Conservation (phyloP, 2,329 filamentous ascomycete genomes). For the Diaporthe destruens region DNA sequence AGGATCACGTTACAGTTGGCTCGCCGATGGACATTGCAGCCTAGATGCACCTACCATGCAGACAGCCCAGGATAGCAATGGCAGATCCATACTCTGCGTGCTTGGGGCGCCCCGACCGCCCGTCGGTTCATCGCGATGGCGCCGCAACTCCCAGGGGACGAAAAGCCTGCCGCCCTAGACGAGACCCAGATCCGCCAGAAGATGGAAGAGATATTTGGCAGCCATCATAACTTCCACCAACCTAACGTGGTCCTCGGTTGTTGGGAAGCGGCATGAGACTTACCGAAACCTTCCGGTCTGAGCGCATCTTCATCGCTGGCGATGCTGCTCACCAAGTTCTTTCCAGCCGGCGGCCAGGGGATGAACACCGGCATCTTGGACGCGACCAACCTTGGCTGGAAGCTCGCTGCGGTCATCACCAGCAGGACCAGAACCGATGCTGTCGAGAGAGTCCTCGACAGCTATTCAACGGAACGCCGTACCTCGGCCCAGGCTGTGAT, state of each 20-base stretch:
- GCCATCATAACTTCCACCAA: constrained; percentile 13
- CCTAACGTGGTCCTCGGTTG: constrained; percentile 7
- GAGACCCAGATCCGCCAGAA: not conserved
- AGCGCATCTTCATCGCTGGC: constrained; percentile 66
- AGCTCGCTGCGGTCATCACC: constrained; percentile 50
- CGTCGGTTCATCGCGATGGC: not conserved
- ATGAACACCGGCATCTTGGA: constrained; percentile 70
- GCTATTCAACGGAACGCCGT: constrained; percentile 24
- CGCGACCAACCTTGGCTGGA: constrained; percentile 67
- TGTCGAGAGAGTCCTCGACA: constrained; percentile 36
- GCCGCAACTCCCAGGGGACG: not conserved
- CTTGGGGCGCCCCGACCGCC: not conserved
- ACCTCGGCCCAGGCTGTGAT: constrained; percentile 23
- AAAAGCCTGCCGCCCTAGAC: not conserved
- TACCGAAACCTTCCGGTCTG: constrained; percentile 58
- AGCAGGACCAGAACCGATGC: not conserved
- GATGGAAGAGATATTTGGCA: not conserved
- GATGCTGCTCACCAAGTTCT: constrained; percentile 71
- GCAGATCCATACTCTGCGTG: not conserved
- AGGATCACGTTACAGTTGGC: constrained; percentile 53
- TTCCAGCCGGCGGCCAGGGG: constrained; percentile 67
- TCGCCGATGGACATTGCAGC: constrained; percentile 50
- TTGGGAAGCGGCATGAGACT: constrained; percentile 44
- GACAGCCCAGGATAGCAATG: not conserved
- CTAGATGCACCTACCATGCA: constrained; percentile 40